phyloP scores from a whole-genome alignment of 75 land plant species.

The Pinus albicaulis region DNA sequence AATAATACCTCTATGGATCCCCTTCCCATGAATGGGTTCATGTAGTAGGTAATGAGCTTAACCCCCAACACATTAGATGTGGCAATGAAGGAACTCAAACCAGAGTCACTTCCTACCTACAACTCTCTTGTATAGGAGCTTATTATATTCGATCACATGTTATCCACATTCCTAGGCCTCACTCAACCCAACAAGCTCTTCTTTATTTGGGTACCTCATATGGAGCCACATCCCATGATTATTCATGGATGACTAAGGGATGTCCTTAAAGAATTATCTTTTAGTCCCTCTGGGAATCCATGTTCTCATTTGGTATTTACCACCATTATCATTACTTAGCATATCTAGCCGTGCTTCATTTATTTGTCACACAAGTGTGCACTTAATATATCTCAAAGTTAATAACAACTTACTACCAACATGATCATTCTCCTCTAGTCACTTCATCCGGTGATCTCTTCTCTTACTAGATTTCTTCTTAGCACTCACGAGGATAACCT shows the following conservation, averaged over 20 bases:
- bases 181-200: conserved; percentile 91
- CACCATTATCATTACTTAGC: conserved; percentile 58
- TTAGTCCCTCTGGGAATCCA: conserved; percentile 69
- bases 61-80: conserved; percentile 36
- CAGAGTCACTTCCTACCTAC: conserved; percentile 73
- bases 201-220: conserved; percentile 86
- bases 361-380: too few species aligned
- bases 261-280: conserved; percentile 86
- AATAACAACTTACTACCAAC: too few species aligned
- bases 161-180: conserved; percentile 76
- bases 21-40: conserved; percentile 82
- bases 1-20: conserved; percentile 15
- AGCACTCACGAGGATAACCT: too few species aligned
- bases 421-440: too few species aligned
- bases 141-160: conserved; percentile 83
- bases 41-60: conserved; percentile 52
- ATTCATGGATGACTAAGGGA: conserved; percentile 40
- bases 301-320: conserved; percentile 71
- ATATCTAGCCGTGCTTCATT: too few species aligned
- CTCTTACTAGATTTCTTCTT: too few species aligned
- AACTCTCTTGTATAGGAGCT: conserved; percentile 63
- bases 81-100: conserved; percentile 84
- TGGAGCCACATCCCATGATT: conserved; percentile 59
- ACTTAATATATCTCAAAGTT: too few species aligned
- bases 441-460: too few species aligned